Conservation (phyloP, 2,329 filamentous ascomycete species). For the Akanthomyces lecanii region DNA sequence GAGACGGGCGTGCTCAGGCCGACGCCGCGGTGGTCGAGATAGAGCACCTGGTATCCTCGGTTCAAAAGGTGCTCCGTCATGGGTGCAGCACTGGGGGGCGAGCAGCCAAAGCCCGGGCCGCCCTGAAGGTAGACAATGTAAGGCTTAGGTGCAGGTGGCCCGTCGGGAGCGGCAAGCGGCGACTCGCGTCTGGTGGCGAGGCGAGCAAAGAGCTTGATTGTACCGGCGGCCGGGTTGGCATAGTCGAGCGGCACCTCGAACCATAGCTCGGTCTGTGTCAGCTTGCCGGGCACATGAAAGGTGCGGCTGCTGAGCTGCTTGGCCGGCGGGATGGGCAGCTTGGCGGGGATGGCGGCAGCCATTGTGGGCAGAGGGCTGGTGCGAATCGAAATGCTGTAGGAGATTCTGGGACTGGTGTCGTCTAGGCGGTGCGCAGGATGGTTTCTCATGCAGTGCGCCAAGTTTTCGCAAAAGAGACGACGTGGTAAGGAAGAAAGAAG, state of each 20-base stretch:
- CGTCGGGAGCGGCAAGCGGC: conserved; percentile 48
- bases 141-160: conserved; percentile 41
- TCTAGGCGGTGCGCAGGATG: background rate
- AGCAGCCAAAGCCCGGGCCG: conserved; percentile 76
- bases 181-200: conserved; percentile 64
- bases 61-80: conserved; percentile 69
- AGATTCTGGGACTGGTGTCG: conserved; percentile 13
- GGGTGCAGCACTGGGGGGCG: conserved; percentile 66
- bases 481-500: background rate
- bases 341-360: conserved; percentile 17
- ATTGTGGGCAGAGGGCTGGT: conserved; percentile 11
- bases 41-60: conserved; percentile 78
- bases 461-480: background rate
- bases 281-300: conserved; percentile 54
- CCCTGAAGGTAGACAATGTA: conserved; percentile 76
- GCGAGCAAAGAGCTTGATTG: conserved; percentile 73
- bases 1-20: conserved; percentile 80
- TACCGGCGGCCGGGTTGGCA: conserved; percentile 53
- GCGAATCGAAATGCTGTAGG: conserved; percentile 15
- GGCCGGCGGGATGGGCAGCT: conserved; percentile 32
- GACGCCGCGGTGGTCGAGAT: conserved; percentile 87
- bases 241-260: conserved; percentile 86
- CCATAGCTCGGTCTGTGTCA: conserved; percentile 75
- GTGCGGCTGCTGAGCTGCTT: conserved; percentile 39
- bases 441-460: background rate